Evolutionary conservation across 2,329 filamentous ascomycete genomes (phyloP).

Genomic region (Chrysoporthe austroafricana): DNA sequence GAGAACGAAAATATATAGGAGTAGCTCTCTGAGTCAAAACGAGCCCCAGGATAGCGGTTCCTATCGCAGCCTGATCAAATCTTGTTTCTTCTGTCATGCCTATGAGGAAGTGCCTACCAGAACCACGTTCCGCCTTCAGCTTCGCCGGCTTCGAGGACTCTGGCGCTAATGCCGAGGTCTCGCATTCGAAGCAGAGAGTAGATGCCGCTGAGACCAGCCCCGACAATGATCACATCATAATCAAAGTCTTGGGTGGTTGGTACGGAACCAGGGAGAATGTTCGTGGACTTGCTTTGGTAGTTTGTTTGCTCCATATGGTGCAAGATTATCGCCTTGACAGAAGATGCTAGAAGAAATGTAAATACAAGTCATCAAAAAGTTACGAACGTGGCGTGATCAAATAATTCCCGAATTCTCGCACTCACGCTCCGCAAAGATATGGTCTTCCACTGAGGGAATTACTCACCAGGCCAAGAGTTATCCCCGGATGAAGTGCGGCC

Average conservation of each 20-base stretch:
- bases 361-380: background rate
- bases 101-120: background rate
- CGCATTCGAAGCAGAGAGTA: slow-evolving; percentile 17
- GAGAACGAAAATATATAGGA: slow-evolving; percentile 49
- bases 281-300: too few relatives aligned
- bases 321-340: background rate
- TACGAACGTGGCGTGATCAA: background rate
- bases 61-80: background rate
- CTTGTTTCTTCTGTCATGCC: background rate
- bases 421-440: background rate
- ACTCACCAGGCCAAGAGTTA: too few relatives aligned
- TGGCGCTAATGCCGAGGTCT: slow-evolving; percentile 16
- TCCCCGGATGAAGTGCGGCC: too few relatives aligned
- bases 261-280: background rate
- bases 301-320: background rate
- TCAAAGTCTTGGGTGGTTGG: background rate
- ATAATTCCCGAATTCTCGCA: background rate
- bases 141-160: slow-evolving; percentile 15
- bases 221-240: slow-evolving; percentile 21
- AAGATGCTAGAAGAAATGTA: background rate
- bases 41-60: slow-evolving; percentile 32
- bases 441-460: too few relatives aligned
- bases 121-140: slow-evolving; percentile 18
- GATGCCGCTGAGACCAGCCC: slow-evolving; percentile 22
- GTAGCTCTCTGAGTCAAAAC: slow-evolving; percentile 51